A percentile compares a stretch with the other conserved stretches of the same genome.
Conservation (phyloP, 306 rosid genomes). For the Citrullus colocynthis region DNA sequence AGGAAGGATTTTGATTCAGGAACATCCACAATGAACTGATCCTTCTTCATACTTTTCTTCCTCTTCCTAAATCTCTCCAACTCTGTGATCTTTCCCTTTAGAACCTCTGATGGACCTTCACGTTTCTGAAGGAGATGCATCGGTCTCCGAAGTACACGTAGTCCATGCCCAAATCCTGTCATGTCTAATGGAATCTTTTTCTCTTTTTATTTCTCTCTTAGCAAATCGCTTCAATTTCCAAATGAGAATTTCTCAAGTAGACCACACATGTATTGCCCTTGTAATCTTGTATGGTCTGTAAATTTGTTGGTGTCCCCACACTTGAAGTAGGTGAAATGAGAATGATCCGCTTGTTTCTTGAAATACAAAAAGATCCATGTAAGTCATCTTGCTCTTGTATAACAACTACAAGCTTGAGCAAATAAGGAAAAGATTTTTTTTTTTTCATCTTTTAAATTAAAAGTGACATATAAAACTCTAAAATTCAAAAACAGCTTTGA, state of each 20-base stretch:
- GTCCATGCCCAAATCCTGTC: slow-evolving; percentile 22
- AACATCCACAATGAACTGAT: slow-evolving; percentile 49
- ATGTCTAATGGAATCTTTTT: neutral
- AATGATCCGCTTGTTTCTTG: neutral
- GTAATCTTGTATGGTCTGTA: neutral
- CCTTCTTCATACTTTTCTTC: slow-evolving; percentile 24
- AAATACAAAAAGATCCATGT: neutral
- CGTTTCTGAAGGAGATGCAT: slow-evolving; percentile 7
- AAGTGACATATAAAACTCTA: too few species aligned
- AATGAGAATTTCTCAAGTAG: too few species aligned
- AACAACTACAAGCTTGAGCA: neutral
- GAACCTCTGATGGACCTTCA: slow-evolving; percentile 28
- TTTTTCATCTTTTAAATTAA: too few species aligned
- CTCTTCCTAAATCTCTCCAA: slow-evolving; percentile 38
- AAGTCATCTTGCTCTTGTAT: neutral
- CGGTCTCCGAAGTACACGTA: slow-evolving; percentile 14
- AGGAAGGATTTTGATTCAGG: slow-evolving; percentile 59
- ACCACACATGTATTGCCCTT: neutral
- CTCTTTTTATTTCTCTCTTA: neutral
- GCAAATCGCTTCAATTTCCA: neutral
- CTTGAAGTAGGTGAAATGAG: neutral
- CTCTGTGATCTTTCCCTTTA: slow-evolving; percentile 34
- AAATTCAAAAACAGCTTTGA: too few species aligned
- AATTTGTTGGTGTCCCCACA: neutral
- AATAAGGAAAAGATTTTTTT: neutral